These are phyloP conservation scores for Eucalyptus cladocalyx DNA, from an alignment of 345 rosid species.

Conservation along the genomic window DNA sequence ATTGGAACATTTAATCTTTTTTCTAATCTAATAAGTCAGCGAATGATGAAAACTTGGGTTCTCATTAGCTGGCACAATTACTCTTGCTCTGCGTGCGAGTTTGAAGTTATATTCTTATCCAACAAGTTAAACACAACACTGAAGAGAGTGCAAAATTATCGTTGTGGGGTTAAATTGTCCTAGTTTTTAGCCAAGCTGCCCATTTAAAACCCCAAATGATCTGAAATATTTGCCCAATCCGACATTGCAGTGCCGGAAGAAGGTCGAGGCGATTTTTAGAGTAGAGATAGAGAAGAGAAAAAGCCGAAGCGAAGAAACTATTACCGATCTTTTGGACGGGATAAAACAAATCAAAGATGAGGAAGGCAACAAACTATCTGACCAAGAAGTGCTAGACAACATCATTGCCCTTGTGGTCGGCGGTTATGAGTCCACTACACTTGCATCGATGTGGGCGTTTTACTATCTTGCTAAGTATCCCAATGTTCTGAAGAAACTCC, in stretches of 20 bases:
- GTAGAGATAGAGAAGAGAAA: conserved; percentile 18
- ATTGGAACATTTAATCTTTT: neutral
- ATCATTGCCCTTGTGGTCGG: conserved; percentile 17
- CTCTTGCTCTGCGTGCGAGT: neutral
- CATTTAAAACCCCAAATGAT: neutral
- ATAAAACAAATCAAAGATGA: conserved; percentile 22
- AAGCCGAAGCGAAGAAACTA: neutral
- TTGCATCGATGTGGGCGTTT: conserved; percentile 26
- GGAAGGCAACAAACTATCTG: conserved; percentile 17
- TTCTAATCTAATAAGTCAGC: neutral
- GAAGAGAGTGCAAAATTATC: neutral
- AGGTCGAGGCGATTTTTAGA: conserved; percentile 9
- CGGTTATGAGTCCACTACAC: conserved; percentile 17
- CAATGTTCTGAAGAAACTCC: conserved; percentile 2
- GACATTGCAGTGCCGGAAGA: conserved; percentile 10
- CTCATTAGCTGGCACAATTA: neutral
- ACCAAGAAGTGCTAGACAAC: conserved; percentile 29
- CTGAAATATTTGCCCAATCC: neutral
- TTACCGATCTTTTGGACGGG: conserved; percentile 30
- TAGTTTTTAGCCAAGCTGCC: neutral
- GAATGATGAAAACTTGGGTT: neutral
- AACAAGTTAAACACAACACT: neutral
- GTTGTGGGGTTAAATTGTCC: neutral
- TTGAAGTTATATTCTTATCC: neutral
- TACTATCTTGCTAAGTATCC: conserved; percentile 32